Evolutionary conservation across 2,329 filamentous ascomycete genomes (phyloP), one percentile per base, ranked within the genome.

Genomic region (Coniochaeta ligniaria): DNA sequence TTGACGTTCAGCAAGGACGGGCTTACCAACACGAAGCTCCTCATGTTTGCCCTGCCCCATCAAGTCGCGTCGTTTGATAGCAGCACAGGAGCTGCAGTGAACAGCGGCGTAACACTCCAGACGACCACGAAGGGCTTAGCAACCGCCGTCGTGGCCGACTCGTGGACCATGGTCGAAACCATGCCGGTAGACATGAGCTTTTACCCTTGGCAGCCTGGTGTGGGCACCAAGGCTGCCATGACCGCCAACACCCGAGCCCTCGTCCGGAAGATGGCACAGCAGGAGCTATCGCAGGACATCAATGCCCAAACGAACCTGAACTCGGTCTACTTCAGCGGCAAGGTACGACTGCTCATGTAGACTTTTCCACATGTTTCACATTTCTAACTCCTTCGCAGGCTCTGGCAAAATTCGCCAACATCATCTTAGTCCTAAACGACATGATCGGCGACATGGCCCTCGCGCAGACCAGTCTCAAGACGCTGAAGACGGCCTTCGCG

Each of bases 311-410:
- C 86, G 6, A 84, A 95, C 64, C 78, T 91, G 38, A 84, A 94
- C 70, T 96, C 92, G 41, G 93, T 96, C 86, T 98, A 98, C 74
- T 97, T 89, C 73, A 90, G 90, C 66, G 95, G 95, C 66, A 98
- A 94, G 79, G 89, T 83, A 62, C 66, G 73, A n/a, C 16, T 12
- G 17, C 17, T n/a, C 24, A 20, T 28, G 6, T 20, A 2, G 6
- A 7, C 11, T 26, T 22, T 20, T 1, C 28, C 28, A 14, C 11
- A 36, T 6, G 26, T 12, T 26, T 24, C 2, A 3, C 17, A 12
- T 16, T 45, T 5, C 26, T 33, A n/a, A 45, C n/a, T 24, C 5
- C 2, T 24, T 22, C 38, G 60, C 50, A 86, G 84, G 84, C 86
- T 1, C 75, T 95, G 20, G 88, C 87, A 63, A 94, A 94, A 71